These are phyloP conservation scores for Asterella californica DNA, from an alignment of 225 moss, liverwort and hornwort genomes.

Conservation along the genomic window DNA sequence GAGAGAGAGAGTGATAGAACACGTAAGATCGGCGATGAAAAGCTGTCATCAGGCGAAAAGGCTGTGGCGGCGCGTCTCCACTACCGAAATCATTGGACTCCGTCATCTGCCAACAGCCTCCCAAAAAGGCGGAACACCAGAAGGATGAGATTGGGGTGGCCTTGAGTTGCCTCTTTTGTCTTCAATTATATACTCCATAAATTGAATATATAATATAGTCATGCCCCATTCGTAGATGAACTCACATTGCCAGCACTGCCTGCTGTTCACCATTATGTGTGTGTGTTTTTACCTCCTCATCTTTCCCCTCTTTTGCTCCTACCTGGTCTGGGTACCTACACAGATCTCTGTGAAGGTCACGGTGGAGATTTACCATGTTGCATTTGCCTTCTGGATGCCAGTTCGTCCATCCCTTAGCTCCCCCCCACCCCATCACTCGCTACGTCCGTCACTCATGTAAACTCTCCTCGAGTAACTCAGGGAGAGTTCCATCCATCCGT, in stretches of 20 bases:
- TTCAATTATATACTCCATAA: too few relatives aligned
- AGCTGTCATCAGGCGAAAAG: constrained; percentile 14
- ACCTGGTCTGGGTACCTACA: not conserved
- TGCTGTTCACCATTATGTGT: constrained; percentile 1
- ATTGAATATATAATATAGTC: too few relatives aligned
- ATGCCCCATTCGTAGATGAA: not conserved
- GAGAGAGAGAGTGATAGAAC: not conserved
- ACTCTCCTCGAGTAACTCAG: too few relatives aligned
- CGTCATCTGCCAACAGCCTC: not conserved
- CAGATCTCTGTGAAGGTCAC: not conserved
- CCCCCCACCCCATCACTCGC: not conserved
- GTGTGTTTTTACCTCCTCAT: too few relatives aligned
- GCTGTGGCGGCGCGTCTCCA: constrained; percentile 12
- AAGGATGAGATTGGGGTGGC: constrained; percentile 9
- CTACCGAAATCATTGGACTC: constrained; percentile 5
- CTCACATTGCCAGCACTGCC: not conserved
- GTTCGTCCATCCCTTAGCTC: not conserved
- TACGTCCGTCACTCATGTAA: not conserved
- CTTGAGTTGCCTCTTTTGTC: not conserved
- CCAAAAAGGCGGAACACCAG: not conserved
- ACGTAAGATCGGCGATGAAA: not conserved
- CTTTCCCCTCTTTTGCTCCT: not conserved
- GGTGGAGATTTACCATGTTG: not conserved
- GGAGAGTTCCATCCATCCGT: too few relatives aligned
- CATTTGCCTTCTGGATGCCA: not conserved